A percentile compares a stretch with the other conserved stretches of the same genome.
These are phyloP conservation scores for Triticum monococcum DNA, from an alignment of 176 grass and related monocot genomes.

Conservation along the genomic window DNA sequence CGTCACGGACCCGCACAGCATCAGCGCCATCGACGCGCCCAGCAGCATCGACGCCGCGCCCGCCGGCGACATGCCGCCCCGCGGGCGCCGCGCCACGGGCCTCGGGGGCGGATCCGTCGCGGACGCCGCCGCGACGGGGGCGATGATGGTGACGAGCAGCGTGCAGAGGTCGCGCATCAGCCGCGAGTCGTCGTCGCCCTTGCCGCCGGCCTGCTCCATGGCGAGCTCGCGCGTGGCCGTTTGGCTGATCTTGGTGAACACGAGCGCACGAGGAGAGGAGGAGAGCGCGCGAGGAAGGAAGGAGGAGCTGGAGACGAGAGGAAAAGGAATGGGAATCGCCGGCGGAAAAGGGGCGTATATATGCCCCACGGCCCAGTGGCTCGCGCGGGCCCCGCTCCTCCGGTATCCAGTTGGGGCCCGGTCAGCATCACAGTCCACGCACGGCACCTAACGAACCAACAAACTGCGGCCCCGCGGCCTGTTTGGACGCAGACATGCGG, in stretches of 20 bases:
- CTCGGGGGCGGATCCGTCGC: neutral
- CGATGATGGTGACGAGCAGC: slow-evolving; percentile 51
- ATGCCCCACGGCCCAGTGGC: neutral
- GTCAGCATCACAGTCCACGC: slow-evolving; percentile 5
- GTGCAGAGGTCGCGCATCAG: slow-evolving; percentile 63
- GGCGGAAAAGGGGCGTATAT: slow-evolving; percentile 29
- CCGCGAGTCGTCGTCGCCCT: slow-evolving; percentile 44
- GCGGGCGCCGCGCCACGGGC: neutral
- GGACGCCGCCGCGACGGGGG: neutral
- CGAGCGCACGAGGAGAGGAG: neutral
- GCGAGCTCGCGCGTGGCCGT: neutral
- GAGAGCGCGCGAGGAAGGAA: neutral
- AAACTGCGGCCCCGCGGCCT: too few relatives aligned
- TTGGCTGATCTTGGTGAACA: neutral
- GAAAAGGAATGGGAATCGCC: neutral
- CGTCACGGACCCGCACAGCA: slow-evolving; percentile 85
- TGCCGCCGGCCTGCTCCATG: slow-evolving; percentile 24
- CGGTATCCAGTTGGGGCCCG: neutral
- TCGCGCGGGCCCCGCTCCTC: neutral
- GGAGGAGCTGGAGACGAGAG: neutral
- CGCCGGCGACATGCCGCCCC: slow-evolving; percentile 28
- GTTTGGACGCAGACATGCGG: neutral
- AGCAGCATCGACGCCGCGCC: slow-evolving; percentile 62
- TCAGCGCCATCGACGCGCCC: slow-evolving; percentile 73
- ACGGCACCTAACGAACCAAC: neutral